Conservation (phyloP, 2,329 filamentous ascomycete genomes). For the Bipolaris victoriae region DNA sequence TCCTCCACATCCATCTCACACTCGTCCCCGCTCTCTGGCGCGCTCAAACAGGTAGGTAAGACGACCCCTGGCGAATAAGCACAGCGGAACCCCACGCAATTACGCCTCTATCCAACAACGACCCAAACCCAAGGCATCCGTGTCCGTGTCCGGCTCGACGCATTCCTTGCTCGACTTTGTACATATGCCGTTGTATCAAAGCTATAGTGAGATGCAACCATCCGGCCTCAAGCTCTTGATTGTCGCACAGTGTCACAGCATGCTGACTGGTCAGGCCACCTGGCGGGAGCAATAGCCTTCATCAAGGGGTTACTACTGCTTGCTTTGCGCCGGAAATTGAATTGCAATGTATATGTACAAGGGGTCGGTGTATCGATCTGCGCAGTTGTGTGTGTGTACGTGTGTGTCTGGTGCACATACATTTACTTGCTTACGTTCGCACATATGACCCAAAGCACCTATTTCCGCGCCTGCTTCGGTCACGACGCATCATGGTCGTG, state of each 20-base stretch:
- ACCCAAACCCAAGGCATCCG: conserved; percentile 36
- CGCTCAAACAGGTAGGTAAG: conserved; percentile 36
- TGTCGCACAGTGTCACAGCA: conserved; percentile 28
- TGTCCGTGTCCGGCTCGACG: conserved; percentile 28
- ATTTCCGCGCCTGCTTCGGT: conserved; percentile 16
- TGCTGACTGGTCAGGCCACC: conserved; percentile 15
- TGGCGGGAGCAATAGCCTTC: conserved; percentile 3
- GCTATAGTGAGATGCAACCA: conserved; percentile 35
- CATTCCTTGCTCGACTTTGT: conserved; percentile 29
- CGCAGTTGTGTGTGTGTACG: conserved; percentile 8
- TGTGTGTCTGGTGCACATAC: conserved; percentile 23
- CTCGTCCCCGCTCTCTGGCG: conserved; percentile 11
- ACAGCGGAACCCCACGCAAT: conserved; percentile 16
- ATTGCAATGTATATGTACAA: conserved; percentile 13
- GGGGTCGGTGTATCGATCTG: conserved; percentile 20
- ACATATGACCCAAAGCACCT: conserved; percentile 21
- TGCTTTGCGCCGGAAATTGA: conserved; percentile 16
- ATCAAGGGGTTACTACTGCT: conserved; percentile 14
- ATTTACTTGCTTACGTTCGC: not conserved
- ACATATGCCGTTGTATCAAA: conserved; percentile 34
- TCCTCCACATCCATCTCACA: conserved; percentile 16
- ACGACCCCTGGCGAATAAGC: conserved; percentile 24
- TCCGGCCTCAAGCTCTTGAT: conserved; percentile 12
- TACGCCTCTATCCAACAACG: conserved; percentile 20
- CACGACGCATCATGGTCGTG: conserved; percentile 8